Conservation (phyloP, 495 filamentous ascomycete genomes). For the Daldinia concentrica region DNA sequence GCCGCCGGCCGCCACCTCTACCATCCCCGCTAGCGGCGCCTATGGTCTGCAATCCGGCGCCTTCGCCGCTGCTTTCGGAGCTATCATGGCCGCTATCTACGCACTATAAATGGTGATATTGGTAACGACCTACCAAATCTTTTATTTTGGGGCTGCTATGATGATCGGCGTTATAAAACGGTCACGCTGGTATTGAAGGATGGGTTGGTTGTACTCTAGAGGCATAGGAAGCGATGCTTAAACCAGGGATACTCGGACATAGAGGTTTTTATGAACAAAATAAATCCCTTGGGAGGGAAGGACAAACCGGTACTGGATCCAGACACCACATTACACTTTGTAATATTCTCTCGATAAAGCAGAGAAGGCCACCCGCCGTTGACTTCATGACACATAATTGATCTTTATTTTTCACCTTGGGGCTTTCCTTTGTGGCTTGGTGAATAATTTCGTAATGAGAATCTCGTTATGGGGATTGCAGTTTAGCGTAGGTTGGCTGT, state of each 20-base stretch:
- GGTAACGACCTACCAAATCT: background rate
- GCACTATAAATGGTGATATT: slow-evolving; percentile 28
- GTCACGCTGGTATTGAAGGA: slow-evolving; percentile 20
- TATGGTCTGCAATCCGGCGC: slow-evolving; percentile 38
- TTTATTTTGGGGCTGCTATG: slow-evolving; percentile 8
- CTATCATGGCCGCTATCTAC: slow-evolving; percentile 46
- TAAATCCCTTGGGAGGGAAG: slow-evolving; percentile 14
- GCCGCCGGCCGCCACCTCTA: slow-evolving; percentile 27
- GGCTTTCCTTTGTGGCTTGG: background rate
- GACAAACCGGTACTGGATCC: slow-evolving; percentile 29
- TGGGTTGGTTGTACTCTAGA: slow-evolving; percentile 15
- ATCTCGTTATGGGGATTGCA: background rate
- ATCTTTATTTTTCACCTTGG: background rate
- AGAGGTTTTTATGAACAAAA: slow-evolving; percentile 30
- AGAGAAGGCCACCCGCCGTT: slow-evolving; percentile 29
- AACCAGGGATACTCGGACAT: slow-evolving; percentile 31
- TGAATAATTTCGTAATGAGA: background rate
- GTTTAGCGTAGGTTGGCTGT: background rate
- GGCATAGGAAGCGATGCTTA: slow-evolving; percentile 10
- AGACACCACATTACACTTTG: slow-evolving; percentile 25
- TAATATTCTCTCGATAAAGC: slow-evolving; percentile 30
- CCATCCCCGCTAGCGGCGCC: slow-evolving; percentile 35
- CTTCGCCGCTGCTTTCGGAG: slow-evolving; percentile 44
- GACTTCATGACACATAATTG: slow-evolving; percentile 36
- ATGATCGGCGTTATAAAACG: slow-evolving; percentile 35